phyloP scores from a whole-genome alignment of 2,329 filamentous ascomycete species.

The Aureobasidium sp. region DNA sequence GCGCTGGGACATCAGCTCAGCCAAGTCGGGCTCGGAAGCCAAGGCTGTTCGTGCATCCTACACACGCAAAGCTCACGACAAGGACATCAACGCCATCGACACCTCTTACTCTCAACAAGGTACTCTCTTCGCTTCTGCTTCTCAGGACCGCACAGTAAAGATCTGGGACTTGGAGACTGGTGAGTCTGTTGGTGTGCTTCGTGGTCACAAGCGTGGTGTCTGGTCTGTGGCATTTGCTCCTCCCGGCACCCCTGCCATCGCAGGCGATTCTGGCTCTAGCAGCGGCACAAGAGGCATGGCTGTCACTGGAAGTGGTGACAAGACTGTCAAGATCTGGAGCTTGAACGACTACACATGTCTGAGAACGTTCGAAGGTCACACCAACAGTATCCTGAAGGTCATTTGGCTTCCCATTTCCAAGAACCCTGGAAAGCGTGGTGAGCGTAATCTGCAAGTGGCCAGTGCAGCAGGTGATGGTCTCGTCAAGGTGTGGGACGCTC shows the following conservation, averaged over 20 bases:
- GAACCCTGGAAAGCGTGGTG: conserved; percentile 34
- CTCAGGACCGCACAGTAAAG: conserved; percentile 93
- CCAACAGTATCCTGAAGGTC: conserved; percentile 90
- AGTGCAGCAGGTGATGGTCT: conserved; percentile 90
- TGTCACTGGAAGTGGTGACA: conserved; percentile 88
- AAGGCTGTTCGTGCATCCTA: conserved; percentile 62
- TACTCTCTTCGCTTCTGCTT: conserved; percentile 88
- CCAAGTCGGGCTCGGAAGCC: conserved; percentile 40
- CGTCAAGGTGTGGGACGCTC: conserved; percentile 92
- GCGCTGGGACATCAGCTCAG: conserved; percentile 67
- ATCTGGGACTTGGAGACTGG: conserved; percentile 91
- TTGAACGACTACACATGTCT: conserved; percentile 87
- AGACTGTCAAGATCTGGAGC: conserved; percentile 93
- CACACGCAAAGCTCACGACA: conserved; percentile 94
- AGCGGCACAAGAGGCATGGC: conserved; percentile 71
- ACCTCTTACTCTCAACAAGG: conserved; percentile 57
- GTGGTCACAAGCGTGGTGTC: conserved; percentile 88
- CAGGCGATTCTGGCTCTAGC: conserved; percentile 55
- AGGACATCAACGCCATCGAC: conserved; percentile 95
- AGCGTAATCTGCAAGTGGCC: conserved; percentile 62
- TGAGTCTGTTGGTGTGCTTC: conserved; percentile 81
- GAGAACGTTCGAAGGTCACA: conserved; percentile 91
- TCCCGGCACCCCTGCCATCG: conserved; percentile 63
- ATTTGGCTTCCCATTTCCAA: conserved; percentile 64
- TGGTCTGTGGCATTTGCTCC: conserved; percentile 94